Conservation (phyloP, 345 rosid species). For the Eutrema japonicum region DNA sequence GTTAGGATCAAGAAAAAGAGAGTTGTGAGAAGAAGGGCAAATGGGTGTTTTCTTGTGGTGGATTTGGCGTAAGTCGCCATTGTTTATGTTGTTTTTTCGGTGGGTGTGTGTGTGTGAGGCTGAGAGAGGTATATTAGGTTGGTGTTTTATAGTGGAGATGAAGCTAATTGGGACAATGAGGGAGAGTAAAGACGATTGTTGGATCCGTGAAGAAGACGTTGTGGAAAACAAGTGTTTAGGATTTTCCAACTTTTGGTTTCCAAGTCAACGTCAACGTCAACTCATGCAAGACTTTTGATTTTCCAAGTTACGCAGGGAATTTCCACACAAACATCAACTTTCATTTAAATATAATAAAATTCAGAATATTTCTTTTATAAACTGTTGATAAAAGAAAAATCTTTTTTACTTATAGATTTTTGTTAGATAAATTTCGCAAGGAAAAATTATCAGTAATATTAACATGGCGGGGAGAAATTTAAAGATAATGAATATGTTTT, state of each 20-base stretch:
- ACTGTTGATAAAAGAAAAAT: neutral
- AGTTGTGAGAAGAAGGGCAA: slow-evolving; percentile 7
- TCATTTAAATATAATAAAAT: neutral
- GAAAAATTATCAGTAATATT: neutral
- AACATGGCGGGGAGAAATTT: too few relatives aligned
- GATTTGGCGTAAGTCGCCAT: slow-evolving; percentile 31
- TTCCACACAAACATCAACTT: slow-evolving; percentile 11
- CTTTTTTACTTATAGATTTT: neutral
- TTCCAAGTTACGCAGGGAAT: neutral
- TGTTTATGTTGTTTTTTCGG: neutral
- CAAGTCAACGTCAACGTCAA: slow-evolving; percentile 33
- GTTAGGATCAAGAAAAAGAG: slow-evolving; percentile 30
- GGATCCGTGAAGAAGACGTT: slow-evolving; percentile 30
- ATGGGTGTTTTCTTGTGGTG: slow-evolving; percentile 10
- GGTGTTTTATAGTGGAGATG: slow-evolving; percentile 32
- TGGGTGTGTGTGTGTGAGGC: neutral
- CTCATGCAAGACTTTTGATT: slow-evolving; percentile 21
- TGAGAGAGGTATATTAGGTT: slow-evolving; percentile 1
- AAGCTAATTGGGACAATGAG: neutral
- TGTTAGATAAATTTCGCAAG: neutral
- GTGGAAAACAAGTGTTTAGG: slow-evolving; percentile 17
- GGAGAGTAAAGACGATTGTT: slow-evolving; percentile 1
- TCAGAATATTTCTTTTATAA: neutral
- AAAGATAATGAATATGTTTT: too few relatives aligned
- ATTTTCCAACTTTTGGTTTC: slow-evolving; percentile 4